A percentile compares a stretch with the other conserved stretches of the same genome.
Conservation (phyloP, 306 rosid species). For the Inga oerstediana region DNA sequence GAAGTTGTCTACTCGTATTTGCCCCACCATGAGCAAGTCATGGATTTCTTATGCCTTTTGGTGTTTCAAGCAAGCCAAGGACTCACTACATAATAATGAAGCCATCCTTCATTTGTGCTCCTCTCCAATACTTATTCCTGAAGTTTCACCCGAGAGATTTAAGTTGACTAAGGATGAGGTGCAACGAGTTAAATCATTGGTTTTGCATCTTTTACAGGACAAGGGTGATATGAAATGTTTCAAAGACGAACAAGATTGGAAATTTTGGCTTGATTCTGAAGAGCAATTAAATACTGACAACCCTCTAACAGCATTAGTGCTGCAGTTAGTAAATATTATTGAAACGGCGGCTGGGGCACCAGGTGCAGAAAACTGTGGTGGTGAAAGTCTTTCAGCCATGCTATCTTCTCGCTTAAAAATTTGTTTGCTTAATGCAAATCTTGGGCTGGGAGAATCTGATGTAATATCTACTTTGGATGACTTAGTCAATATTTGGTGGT, state of each 20-base stretch:
- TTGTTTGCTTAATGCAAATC: conserved; percentile 54
- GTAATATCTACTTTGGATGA: conserved; percentile 52
- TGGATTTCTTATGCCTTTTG: conserved; percentile 97
- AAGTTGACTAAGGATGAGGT: conserved; percentile 74
- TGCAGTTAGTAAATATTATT: conserved; percentile 66
- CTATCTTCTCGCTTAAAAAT: conserved; percentile 72
- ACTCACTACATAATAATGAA: conserved; percentile 59
- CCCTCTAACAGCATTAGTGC: conserved; percentile 47
- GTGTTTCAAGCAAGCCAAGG: conserved; percentile 87
- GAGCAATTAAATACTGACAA: conserved; percentile 47
- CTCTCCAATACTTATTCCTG: conserved; percentile 63
- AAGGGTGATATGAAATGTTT: conserved; percentile 45
- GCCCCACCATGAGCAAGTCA: conserved; percentile 90
- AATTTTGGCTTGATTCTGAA: conserved; percentile 46
- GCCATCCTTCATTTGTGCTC: conserved; percentile 55
- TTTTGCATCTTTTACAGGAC: conserved; percentile 54
- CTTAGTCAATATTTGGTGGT: conserved; percentile 82
- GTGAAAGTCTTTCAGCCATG: conserved; percentile 66
- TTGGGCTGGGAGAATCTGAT: conserved; percentile 58
- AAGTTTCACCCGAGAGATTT: conserved; percentile 73
- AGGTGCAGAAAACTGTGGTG: conserved; percentile 71
- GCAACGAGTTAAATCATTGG: conserved; percentile 55
- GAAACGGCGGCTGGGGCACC: conserved; percentile 79
- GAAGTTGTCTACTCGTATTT: conserved; percentile 75
- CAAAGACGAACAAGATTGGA: conserved; percentile 49